A percentile compares a stretch with the other conserved stretches of the same genome.
These are phyloP conservation scores for Malus hybrid DNA, from an alignment of 331 rosid genomes.

Conservation along the genomic window DNA sequence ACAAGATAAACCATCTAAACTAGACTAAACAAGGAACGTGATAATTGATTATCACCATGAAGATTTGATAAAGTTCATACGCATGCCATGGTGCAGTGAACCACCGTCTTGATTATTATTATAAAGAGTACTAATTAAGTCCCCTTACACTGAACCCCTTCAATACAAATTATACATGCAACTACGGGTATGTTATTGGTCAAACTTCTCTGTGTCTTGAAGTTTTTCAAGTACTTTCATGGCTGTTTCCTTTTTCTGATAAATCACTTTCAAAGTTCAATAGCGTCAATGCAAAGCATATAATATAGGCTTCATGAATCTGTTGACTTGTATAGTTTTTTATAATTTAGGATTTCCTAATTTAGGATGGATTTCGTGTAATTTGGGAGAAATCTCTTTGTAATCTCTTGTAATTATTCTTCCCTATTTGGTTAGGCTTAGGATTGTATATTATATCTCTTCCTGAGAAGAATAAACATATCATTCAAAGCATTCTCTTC, in stretches of 20 bases:
- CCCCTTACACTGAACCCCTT: conserved; percentile 14
- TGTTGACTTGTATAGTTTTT: too few relatives aligned
- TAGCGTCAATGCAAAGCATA: background rate
- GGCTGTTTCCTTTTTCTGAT: background rate
- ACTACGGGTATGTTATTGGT: background rate
- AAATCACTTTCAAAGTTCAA: background rate
- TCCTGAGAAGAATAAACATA: too few relatives aligned
- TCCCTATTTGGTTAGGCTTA: too few relatives aligned
- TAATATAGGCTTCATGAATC: background rate
- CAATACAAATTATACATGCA: background rate
- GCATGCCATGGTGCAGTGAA: conserved; percentile 14
- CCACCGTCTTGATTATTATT: background rate
- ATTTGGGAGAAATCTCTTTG: too few relatives aligned
- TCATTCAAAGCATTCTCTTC: too few relatives aligned
- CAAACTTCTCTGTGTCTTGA: background rate
- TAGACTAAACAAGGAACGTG: conserved; percentile 51
- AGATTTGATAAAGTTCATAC: background rate
- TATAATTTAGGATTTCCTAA: too few relatives aligned
- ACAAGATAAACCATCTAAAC: conserved; percentile 55
- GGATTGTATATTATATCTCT: too few relatives aligned
- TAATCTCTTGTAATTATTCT: too few relatives aligned
- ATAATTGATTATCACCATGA: conserved; percentile 18
- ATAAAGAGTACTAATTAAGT: background rate
- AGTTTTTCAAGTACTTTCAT: background rate
- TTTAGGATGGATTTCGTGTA: too few relatives aligned